Conservation (phyloP, 805 yeast species). For the Ascoidea tarda region DNA sequence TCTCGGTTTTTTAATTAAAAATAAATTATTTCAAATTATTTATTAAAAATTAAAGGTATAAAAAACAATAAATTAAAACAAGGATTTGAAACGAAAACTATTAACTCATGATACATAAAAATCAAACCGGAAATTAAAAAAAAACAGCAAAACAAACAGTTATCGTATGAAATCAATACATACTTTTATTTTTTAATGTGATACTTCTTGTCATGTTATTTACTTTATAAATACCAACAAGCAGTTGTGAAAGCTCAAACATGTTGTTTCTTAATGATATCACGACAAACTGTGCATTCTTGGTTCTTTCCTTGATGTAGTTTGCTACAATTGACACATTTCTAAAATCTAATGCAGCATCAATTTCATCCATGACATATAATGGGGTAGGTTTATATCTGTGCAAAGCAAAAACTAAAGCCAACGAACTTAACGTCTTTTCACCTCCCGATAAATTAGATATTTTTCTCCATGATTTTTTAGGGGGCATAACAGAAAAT, state of each 20-base stretch:
- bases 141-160: neutral
- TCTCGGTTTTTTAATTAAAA: no score
- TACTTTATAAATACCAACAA: conserved; percentile 92
- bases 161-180: neutral
- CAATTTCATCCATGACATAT: conserved; percentile 98
- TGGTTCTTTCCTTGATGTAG: conserved; percentile 89
- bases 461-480: conserved; percentile 93
- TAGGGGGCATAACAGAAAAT: conserved; percentile 98
- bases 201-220: conserved; percentile 83
- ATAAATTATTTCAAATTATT: no score
- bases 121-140: neutral
- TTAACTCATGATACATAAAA: neutral
- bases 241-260: conserved; percentile 91
- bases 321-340: conserved; percentile 96
- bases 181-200: conserved; percentile 53
- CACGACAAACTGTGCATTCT: conserved; percentile 92
- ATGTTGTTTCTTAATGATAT: conserved; percentile 91
- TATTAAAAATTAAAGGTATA: no score
- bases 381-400: conserved; percentile 94
- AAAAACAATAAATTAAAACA: neutral
- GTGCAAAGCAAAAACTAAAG: conserved; percentile 91
- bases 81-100: neutral
- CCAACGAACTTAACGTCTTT: conserved; percentile 87
- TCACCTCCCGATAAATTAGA: conserved; percentile 96
- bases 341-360: conserved; percentile 95